Evolutionary conservation across 371 early-diverging fungal genomes (phyloP), one percentile per base, ranked within the genome.

Genomic region (Mortierella sp.): DNA sequence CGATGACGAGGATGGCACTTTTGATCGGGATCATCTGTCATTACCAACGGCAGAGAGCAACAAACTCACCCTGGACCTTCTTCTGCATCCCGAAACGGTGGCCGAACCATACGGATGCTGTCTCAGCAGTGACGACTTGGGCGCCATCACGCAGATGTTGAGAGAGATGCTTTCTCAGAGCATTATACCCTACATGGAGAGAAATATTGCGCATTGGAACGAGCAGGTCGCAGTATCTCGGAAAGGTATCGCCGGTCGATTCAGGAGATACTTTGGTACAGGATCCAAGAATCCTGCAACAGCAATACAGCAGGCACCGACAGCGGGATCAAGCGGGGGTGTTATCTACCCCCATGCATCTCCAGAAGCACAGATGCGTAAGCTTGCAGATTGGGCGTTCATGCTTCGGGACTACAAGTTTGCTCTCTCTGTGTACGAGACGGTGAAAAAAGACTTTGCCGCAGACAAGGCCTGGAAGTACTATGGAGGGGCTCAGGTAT

Each of bases 351-450:
- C 94, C 4, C 91, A 94, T 88, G 91, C 91, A 49, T 93, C 98
- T 6, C 96, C 97, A 1, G 99, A 99, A 83, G 94, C 97, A 2
- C 95, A 96, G 78, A 92, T 98, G 93, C 93, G 99, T 14, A 95
- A 95, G 80, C 88, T 98, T 58, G 99, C 97, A 8, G 99, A 98
- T 88, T 98, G 93, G 89, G 95, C 98, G 4, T 98, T 99, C 81
- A 98, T 98, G 98, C 90, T 99, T 10, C 90, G 96, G 27, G 98
- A 98, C 83, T 98, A 95, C 88, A 93, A 93, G 75, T 95, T 97
- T 86, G 98, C 99, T 1, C 92, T 92, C 65, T 91, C 94, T 1
- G 94, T 96, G 5, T 99, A 98, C 78, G 98, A 98, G 76, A 93
- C 94, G 0, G 97, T 96, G 1, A 95, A 96, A 71, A 95, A 96